A percentile compares a stretch with the other conserved stretches of the same genome.
These are phyloP conservation scores for Fusarium napiforme DNA, from an alignment of 2,329 filamentous ascomycete species.

Conservation along the genomic window DNA sequence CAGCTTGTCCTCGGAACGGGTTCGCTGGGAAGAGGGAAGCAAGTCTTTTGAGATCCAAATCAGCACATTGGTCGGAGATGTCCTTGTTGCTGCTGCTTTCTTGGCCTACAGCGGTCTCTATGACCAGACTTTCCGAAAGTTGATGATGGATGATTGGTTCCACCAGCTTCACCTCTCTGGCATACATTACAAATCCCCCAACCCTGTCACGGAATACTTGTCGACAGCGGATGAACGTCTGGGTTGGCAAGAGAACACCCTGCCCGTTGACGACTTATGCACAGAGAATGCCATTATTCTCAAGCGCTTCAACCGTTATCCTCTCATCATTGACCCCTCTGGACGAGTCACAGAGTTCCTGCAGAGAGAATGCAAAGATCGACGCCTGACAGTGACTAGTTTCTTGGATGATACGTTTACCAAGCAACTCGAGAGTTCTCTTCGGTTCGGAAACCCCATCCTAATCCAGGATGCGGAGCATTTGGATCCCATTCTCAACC, in stretches of 20 bases:
- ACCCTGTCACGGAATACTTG: constrained; percentile 94
- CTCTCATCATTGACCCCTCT: constrained; percentile 97
- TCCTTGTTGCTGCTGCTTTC: constrained; percentile 95
- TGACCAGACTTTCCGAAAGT: constrained; percentile 97
- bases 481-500: constrained; percentile 95
- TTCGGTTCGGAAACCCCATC: constrained; percentile 98
- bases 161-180: constrained; percentile 94
- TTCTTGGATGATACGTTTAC: constrained; percentile 98
- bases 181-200: constrained; percentile 90
- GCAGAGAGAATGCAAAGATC: constrained; percentile 92
- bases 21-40: constrained; percentile 96
- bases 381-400: constrained; percentile 94
- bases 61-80: constrained; percentile 93
- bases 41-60: constrained; percentile 99
- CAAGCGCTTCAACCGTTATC: constrained; percentile 97
- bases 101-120: constrained; percentile 96
- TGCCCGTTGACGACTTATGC: constrained; percentile 96
- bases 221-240: constrained; percentile 96
- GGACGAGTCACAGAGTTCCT: constrained; percentile 94
- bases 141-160: constrained; percentile 97
- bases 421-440: constrained; percentile 95
- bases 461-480: constrained; percentile 98
- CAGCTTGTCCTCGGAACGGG: constrained; percentile 92
- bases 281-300: constrained; percentile 98
- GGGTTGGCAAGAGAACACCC: constrained; percentile 91